A percentile compares a stretch with the other conserved stretches of the same genome.
phyloP scores from a whole-genome alignment of 148 eudicot species.

The Rhododendron ovatum region DNA sequence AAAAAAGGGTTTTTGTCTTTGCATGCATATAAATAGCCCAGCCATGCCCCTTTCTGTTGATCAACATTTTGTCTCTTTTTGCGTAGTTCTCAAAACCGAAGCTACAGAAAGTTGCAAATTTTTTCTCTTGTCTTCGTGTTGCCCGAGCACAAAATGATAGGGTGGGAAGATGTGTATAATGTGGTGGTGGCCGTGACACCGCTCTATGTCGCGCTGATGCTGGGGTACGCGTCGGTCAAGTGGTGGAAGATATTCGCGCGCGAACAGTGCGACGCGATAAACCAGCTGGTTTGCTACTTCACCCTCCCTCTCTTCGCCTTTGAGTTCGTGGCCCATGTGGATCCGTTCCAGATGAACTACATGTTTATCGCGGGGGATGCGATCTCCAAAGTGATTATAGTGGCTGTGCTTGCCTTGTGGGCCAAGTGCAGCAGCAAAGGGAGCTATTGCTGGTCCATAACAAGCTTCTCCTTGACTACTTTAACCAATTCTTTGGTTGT shows the following conservation, averaged over 20 bases:
- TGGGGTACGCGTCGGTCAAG: constrained; percentile 71
- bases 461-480: constrained; percentile 63
- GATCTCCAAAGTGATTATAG: constrained; percentile 62
- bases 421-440: constrained; percentile 62
- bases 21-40: background rate
- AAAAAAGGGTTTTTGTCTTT: background rate
- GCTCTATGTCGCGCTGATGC: constrained; percentile 57
- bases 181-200: constrained; percentile 74
- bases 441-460: constrained; percentile 57
- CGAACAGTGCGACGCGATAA: constrained; percentile 67
- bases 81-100: background rate
- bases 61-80: background rate
- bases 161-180: constrained; percentile 69
- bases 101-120: background rate
- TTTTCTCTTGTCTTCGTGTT: background rate
- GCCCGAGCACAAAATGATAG: constrained; percentile 40
- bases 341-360: constrained; percentile 67
- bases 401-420: constrained; percentile 53
- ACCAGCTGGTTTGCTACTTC: constrained; percentile 61
- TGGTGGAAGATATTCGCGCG: constrained; percentile 64
- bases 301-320: constrained; percentile 73
- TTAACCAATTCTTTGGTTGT: constrained; percentile 50
- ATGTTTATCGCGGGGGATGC: constrained; percentile 59
- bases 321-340: constrained; percentile 64
- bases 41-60: background rate